Evolutionary conservation across 352 stramenopile species (phyloP), one percentile per base, ranked within the genome.

Genomic region (Phytophthora pseudosyringae): DNA sequence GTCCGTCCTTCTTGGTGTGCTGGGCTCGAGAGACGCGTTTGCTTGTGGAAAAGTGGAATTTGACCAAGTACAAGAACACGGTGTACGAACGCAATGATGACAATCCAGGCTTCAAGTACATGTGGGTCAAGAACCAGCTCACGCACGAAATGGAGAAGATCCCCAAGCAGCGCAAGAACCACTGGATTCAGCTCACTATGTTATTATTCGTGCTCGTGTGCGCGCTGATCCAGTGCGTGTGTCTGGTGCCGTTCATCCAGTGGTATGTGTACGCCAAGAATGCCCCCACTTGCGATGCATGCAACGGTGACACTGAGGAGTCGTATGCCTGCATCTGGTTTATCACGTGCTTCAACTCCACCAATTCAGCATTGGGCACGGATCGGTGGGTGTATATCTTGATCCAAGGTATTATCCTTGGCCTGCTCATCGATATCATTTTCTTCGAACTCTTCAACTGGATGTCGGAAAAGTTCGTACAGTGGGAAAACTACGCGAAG

Each of bases 221-320:
- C 16, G 85, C 87, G 0, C 28, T 93, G 8, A 76, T 96, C 48
- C 88, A 96, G 67, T 93, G 86, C 26, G 46, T 96, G 13, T 96
- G 78, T 60, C 76, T 94, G 28, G 73, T 96, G 48, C 88, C 88
- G 43, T 96, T 96, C 43, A 94, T 96, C 40, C 88, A 96, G 68
- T 96, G 88, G 88, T 96, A 96, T 46, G 86, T 96, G 32, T 94
- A 93, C 54, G 86, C 88, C 40, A 96, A 96, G 71, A 94, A 94
- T 29, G 88, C 86, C 4, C 81, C 86, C 0, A 81, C 80, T 31
- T 96, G 88, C 47, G 64, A 77, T 35, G 73, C 74, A 10, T 96
- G 88, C 59, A 77, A 83, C 26, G 74, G 58, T 10, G 66, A 78
- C 43, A 59, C 13, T n/a, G 73, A 74, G 5, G 66, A 67, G 6